Percentiles rank a stretch among this genome's conserved stretches.
Evolutionary conservation across 2,329 filamentous ascomycete species (phyloP).

Genomic region (Pseudocercospora ulei): DNA sequence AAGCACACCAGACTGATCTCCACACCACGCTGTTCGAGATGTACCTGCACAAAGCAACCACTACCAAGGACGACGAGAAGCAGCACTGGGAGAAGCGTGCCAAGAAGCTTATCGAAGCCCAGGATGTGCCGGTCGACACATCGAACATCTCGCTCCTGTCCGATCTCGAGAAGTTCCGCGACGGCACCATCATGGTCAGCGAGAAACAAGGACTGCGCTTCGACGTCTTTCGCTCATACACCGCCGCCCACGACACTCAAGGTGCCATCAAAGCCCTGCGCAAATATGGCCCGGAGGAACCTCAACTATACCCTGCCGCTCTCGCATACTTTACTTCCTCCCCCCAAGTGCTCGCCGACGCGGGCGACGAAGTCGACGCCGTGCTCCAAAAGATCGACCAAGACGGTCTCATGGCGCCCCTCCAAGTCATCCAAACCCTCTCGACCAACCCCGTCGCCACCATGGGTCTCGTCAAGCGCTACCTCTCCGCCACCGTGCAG

Average conservation of each 20-base stretch:
- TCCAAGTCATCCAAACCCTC: slow-evolving; percentile 92
- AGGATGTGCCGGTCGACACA: slow-evolving; percentile 77
- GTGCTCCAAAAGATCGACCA: slow-evolving; percentile 80
- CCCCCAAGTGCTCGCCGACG: slow-evolving; percentile 68
- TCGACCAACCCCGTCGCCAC: slow-evolving; percentile 72
- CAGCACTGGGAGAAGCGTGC: slow-evolving; percentile 84
- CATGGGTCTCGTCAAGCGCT: slow-evolving; percentile 94
- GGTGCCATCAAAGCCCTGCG: slow-evolving; percentile 81
- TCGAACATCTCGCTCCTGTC: slow-evolving; percentile 90
- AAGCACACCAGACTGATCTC: slow-evolving; percentile 70
- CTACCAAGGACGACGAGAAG: slow-evolving; percentile 59
- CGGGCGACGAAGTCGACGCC: slow-evolving; percentile 63
- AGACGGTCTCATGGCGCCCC: slow-evolving; percentile 83
- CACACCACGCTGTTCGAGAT: slow-evolving; percentile 97
- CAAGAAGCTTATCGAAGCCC: slow-evolving; percentile 73
- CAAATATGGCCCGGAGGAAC: slow-evolving; percentile 86
- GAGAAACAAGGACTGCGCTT: slow-evolving; percentile 86
- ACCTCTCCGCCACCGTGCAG: slow-evolving; percentile 79
- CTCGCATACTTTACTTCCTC: slow-evolving; percentile 89
- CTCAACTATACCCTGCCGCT: slow-evolving; percentile 83
- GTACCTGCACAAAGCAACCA: slow-evolving; percentile 83
- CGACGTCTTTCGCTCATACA: slow-evolving; percentile 95
- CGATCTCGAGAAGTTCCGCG: slow-evolving; percentile 77
- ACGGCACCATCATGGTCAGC: slow-evolving; percentile 83
- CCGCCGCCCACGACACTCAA: slow-evolving; percentile 77